These are phyloP conservation scores for Rachicladosporium sp. DNA, from an alignment of 2,329 filamentous ascomycete species.

Conservation along the genomic window DNA sequence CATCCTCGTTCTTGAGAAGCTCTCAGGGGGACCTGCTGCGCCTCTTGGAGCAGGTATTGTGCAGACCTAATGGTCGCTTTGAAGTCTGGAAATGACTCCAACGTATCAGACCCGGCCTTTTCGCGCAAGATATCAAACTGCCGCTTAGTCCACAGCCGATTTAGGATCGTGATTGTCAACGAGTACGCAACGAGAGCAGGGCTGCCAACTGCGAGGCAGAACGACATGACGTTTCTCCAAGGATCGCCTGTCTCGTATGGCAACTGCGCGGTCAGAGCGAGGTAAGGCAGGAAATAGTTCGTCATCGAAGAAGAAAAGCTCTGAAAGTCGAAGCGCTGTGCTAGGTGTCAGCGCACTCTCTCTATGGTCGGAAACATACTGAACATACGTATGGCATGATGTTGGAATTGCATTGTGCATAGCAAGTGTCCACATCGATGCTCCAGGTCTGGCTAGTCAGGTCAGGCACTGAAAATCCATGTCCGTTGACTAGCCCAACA, in stretches of 20 bases:
- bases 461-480: too few species aligned
- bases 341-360: neutral
- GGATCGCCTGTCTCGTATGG: slow-evolving; percentile 13
- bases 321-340: slow-evolving; percentile 11
- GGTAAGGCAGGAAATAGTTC: slow-evolving; percentile 15
- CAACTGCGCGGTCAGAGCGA: slow-evolving; percentile 13
- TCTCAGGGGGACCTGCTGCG: too few species aligned
- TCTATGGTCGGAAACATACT: neutral
- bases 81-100: too few species aligned
- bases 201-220: slow-evolving; percentile 13
- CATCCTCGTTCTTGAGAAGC: too few species aligned
- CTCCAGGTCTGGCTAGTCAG: neutral
- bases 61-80: too few species aligned
- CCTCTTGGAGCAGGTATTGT: too few species aligned
- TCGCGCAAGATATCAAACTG: too few species aligned
- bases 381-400: neutral
- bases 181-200: slow-evolving; percentile 16
- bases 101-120: too few species aligned
- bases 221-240: slow-evolving; percentile 12
- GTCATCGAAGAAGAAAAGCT: slow-evolving; percentile 11
- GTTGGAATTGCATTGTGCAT: neutral
- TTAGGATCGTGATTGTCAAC: slow-evolving; percentile 14
- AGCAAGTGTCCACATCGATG: neutral
- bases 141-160: slow-evolving; percentile 7
- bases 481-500: too few species aligned